Conservation (phyloP, 1,284 basidiomycete species). For the Volvariella surrecta region DNA sequence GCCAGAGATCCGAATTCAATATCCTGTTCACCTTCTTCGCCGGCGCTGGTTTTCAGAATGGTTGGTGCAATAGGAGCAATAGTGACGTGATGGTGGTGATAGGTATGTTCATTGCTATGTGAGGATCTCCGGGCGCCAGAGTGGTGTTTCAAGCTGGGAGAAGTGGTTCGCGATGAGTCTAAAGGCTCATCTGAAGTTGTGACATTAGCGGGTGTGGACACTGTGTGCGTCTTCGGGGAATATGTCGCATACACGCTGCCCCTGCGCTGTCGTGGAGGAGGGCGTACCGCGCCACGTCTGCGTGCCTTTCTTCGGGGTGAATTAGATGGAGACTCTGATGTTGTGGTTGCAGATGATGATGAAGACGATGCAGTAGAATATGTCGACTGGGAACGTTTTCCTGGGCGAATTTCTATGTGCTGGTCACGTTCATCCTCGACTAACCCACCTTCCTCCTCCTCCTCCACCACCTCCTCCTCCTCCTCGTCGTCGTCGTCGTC, state of each 20-base stretch:
- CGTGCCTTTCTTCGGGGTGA: slow-evolving; percentile 20
- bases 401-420: background rate
- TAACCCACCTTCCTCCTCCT: background rate
- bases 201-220: slow-evolving; percentile 8
- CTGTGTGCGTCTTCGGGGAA: background rate
- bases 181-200: slow-evolving; percentile 1
- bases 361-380: slow-evolving; percentile 29
- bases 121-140: slow-evolving; percentile 23
- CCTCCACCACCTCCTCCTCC: slow-evolving; percentile 20
- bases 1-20: slow-evolving; percentile 3
- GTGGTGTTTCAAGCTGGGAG: slow-evolving; percentile 3
- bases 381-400: slow-evolving; percentile 27
- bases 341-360: slow-evolving; percentile 22
- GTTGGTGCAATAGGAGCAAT: slow-evolving; percentile 96
- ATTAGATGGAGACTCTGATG: slow-evolving; percentile 32
- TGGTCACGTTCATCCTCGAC: slow-evolving; percentile 3
- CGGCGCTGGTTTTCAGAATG: slow-evolving; percentile 73
- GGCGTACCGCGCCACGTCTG: background rate
- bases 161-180: background rate
- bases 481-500: slow-evolving; percentile 33
- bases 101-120: slow-evolving; percentile 32
- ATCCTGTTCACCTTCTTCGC: slow-evolving; percentile 22
- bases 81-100: slow-evolving; percentile 46
- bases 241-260: slow-evolving; percentile 7
- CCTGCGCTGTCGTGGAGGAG: slow-evolving; percentile 11